Base-by-base conservation (phyloP, 164 flowering plant genomes). In the Magnolia officinalis region DNA sequence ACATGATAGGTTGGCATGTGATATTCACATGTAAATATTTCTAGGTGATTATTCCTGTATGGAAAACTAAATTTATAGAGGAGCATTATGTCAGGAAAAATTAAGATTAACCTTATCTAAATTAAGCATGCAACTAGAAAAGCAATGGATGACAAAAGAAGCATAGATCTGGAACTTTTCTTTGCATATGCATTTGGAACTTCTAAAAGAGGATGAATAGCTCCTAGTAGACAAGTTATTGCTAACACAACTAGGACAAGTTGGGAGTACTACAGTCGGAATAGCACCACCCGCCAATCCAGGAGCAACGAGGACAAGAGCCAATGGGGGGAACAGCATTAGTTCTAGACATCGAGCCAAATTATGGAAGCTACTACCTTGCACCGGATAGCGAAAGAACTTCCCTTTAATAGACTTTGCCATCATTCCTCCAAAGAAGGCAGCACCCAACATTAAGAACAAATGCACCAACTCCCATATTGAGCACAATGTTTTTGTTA, bases 371-470 rank as follows among this genome's bases (percentile, higher is more conserved):
- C 23, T 63, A 63, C 65, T n/a, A 16, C 20, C 65, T 63, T 63
- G 65, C 65, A 63, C 7, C n/a, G 7, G 20, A 21, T 21, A 63
- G 65, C 3, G 18, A 63, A 63, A 63, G 20, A 63, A 63, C 23
- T 63, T 63, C 65, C 4, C 65, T 63, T 63, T 63, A 63, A 63
- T 63, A 63, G 65, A 63, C 65, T 63, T 63, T 63, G n/a, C 23
- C 23, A 5, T 18, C 23, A n/a, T 63, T 13, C 18, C 65, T 63
- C 65, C 5, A 63, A n/a, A 63, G 19, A 63, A 63, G 65, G 65
- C 7, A 63, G 20, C 2, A 1, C 8, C 65, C 10, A n/a, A 63
- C 65, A 63, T 63, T 63, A 63, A 63, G 65, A 63, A 5, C 20
- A 63, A 63, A 63, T 9, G 23, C 7, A 5, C 65, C 65, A 63